Conservation (phyloP, 2,329 filamentous ascomycete species). For the Penicillium sp. region DNA sequence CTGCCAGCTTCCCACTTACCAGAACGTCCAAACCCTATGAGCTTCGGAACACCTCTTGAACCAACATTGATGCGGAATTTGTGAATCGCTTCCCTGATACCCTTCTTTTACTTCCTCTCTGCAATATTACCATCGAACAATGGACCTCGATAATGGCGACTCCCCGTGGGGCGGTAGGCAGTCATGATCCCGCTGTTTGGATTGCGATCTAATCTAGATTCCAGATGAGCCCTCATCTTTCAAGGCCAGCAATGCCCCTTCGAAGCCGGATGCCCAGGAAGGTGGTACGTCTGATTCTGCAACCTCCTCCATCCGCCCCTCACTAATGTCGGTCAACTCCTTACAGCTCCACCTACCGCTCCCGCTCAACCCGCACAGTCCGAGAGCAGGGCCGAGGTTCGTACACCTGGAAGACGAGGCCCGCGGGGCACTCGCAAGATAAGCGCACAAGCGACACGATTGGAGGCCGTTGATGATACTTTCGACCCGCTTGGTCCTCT, state of each 20-base stretch:
- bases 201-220: conserved; percentile 24
- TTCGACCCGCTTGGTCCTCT: conserved; percentile 63
- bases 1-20: conserved; percentile 18
- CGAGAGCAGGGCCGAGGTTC: conserved; percentile 44
- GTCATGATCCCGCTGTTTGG: conserved; percentile 24
- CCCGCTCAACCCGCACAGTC: conserved; percentile 32
- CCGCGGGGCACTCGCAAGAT: conserved; percentile 58
- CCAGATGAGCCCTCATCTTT: conserved; percentile 51
- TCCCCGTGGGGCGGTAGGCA: conserved; percentile 52
- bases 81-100: conserved; percentile 1
- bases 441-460: conserved; percentile 60
- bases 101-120: neutral
- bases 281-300: conserved; percentile 27
- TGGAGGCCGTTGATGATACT: conserved; percentile 64
- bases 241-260: conserved; percentile 23
- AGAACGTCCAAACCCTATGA: conserved; percentile 2
- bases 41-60: conserved; percentile 9
- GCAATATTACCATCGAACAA: conserved; percentile 15
- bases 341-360: conserved; percentile 19
- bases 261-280: conserved; percentile 32
- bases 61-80: conserved; percentile 2
- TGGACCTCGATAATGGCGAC: conserved; percentile 47
- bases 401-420: conserved; percentile 50
- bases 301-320: conserved; percentile 6
- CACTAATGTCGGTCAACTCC: conserved; percentile 21